Evolutionary conservation across 1,284 basidiomycete genomes (phyloP).

Genomic region (Neolentinus lepideus): DNA sequence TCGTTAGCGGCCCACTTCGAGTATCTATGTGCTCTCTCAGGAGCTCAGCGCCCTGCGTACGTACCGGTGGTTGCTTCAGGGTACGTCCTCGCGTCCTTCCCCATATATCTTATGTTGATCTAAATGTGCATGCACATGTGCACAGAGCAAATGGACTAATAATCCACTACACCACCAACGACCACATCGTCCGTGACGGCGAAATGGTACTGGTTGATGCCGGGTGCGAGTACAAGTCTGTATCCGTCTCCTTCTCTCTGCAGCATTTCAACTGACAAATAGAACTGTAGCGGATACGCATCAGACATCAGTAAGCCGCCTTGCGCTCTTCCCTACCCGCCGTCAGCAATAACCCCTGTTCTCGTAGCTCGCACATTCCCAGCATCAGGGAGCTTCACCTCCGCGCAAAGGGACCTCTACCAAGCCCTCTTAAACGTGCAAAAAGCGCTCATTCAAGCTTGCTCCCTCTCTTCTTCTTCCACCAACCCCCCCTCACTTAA

Average conservation of each 20-base stretch:
- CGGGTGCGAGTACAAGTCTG: slow-evolving; percentile 83
- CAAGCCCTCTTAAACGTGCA: slow-evolving; percentile 74
- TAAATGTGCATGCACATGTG: no score
- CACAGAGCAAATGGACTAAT: slow-evolving; percentile 80
- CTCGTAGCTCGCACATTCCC: slow-evolving; percentile 84
- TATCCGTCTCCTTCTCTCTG: slow-evolving; percentile 10
- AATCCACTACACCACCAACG: slow-evolving; percentile 91
- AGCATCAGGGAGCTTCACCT: slow-evolving; percentile 71
- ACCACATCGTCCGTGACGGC: slow-evolving; percentile 64
- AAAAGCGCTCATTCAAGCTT: slow-evolving; percentile 59
- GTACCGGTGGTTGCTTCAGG: slow-evolving; percentile 94
- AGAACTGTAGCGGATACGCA: slow-evolving; percentile 73
- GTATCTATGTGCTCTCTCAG: slow-evolving; percentile 74
- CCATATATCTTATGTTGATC: no score
- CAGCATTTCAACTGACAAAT: slow-evolving; percentile 10
- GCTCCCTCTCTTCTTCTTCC: slow-evolving; percentile 28
- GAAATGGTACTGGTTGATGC: slow-evolving; percentile 88
- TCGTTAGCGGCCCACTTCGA: slow-evolving; percentile 83
- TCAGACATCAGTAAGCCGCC: slow-evolving; percentile 85
- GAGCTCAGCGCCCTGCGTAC: slow-evolving; percentile 82
- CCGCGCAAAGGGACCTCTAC: slow-evolving; percentile 86
- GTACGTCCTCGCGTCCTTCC: no score
- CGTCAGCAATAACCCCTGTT: slow-evolving; percentile 8
- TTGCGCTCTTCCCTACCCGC: slow-evolving; percentile 3
- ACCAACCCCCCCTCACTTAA: neutral